Evolutionary conservation across 176 grass and related monocot species (phyloP), one percentile per base, ranked within the genome.

Genomic region (Themeda triandra): DNA sequence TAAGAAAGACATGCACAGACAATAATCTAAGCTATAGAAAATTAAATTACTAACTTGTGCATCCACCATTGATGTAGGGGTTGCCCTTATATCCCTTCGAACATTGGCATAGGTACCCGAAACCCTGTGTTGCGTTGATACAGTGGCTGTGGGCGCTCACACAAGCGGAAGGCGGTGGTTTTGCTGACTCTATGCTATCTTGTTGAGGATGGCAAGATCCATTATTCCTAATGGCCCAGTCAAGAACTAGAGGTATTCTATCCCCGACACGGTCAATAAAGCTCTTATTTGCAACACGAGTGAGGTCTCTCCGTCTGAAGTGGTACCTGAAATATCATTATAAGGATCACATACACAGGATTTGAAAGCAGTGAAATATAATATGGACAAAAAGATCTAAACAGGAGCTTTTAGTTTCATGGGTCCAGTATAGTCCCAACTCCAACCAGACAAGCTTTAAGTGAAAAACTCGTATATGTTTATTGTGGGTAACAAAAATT

Each of bases 61-160:
- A 92, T 73, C 86, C 86, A 15, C 41, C 21, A 3, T 0, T 0
- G 14, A 36, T 6, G 8, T 92, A 92, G 10, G 90, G 86, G 49
- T 88, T 92, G 18, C 90, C 86, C 0, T 10, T 1, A 45, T 92
- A 92, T 63, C 90, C 90, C 1, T 32, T 0, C 6, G 30, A 59
- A 45, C 90, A 92, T 0, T 53, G 72, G 46, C 90, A 92, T 0
- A 69, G 71, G 5, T 92, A 88, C 0, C 90, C 86, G 2, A 3
- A 0, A 11, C 39, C 15, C 0, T 80, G 8, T 2, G 6, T 60
- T 29, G 45, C 11, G 10, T 82, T 36, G 6, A 46, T 0, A 2
- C 90, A 88, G 0, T 19, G 0, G 53, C 90, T 89, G 7, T 86
- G 0, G 0, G 17, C 10, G 14, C 69, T 84, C 5, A 77, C n/a